Evolutionary conservation across 139 green algal species (phyloP).

Genomic region (Micromonas commoda): DNA sequence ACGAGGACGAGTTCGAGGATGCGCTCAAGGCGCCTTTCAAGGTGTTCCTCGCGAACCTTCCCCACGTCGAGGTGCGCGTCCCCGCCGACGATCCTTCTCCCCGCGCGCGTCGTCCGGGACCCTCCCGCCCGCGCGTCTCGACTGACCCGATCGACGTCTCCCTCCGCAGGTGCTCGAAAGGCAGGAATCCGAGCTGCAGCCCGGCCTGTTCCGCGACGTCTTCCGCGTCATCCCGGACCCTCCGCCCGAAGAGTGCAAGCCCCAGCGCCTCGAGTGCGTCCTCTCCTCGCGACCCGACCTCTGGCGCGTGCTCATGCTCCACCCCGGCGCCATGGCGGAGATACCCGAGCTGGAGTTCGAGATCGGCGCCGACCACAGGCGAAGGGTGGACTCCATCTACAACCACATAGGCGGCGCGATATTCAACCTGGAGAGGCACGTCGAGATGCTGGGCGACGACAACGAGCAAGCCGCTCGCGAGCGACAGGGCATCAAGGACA

Average conservation of each 20-base stretch:
- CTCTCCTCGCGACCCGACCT: slow-evolving; percentile 22
- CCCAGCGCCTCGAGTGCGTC: neutral
- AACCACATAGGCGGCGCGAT: slow-evolving; percentile 45
- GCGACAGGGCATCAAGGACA: slow-evolving; percentile 25
- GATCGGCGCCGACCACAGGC: slow-evolving; percentile 50
- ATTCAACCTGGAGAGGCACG: slow-evolving; percentile 31
- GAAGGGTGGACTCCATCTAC: slow-evolving; percentile 58
- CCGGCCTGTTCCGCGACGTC: neutral
- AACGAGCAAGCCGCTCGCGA: slow-evolving; percentile 1
- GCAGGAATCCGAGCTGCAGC: neutral
- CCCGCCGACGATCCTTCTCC: no score
- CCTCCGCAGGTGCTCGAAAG: neutral
- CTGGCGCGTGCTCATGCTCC: slow-evolving; percentile 21
- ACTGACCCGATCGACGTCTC: slow-evolving; percentile 38
- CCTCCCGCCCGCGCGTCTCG: no score
- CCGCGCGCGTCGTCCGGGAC: no score
- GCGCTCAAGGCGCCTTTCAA: slow-evolving; percentile 51
- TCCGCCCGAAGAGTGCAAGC: neutral
- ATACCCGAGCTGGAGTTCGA: slow-evolving; percentile 67
- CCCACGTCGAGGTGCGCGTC: slow-evolving; percentile 51
- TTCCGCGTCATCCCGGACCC: slow-evolving; percentile 18
- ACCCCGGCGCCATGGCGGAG: slow-evolving; percentile 37
- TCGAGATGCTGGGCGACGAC: neutral
- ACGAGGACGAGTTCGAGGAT: slow-evolving; percentile 63
- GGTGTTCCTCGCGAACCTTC: slow-evolving; percentile 52